Evolutionary conservation across 352 stramenopile species (phyloP).

Genomic region (Discostella stelligera): DNA sequence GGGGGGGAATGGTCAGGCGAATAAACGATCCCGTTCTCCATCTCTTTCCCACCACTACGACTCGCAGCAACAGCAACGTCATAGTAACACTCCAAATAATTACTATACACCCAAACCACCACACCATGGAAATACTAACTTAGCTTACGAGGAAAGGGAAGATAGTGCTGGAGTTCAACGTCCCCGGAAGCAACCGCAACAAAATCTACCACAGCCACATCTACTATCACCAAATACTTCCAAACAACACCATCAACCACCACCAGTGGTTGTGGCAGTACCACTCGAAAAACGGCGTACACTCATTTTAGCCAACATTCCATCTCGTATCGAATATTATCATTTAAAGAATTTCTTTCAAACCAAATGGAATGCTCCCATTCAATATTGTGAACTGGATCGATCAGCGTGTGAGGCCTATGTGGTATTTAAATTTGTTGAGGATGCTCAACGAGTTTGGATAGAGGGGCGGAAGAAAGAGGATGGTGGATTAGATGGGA

Average conservation of each 20-base stretch:
- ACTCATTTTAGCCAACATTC: constrained; percentile 26
- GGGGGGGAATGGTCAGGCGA: no score
- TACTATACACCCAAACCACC: neutral
- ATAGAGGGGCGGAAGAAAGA: constrained; percentile 5
- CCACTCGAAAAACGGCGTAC: constrained; percentile 22
- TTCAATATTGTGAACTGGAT: constrained; percentile 26
- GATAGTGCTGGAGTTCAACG: no score
- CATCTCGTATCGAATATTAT: constrained; percentile 14
- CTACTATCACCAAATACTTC: neutral
- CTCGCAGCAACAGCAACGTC: neutral
- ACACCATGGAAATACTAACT: neutral
- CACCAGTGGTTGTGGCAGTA: neutral
- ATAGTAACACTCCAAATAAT: neutral
- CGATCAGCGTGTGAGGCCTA: constrained; percentile 13
- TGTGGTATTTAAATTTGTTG: constrained; percentile 18
- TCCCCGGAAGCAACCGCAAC: neutral
- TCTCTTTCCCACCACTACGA: no score
- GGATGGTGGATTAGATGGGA: constrained; percentile 14
- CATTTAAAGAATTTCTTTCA: constrained; percentile 22
- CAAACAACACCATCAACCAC: neutral
- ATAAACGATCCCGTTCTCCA: no score
- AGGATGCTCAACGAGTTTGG: constrained; percentile 34
- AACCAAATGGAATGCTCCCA: constrained; percentile 18
- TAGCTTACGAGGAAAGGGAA: no score
- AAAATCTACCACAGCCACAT: neutral